Base-by-base conservation (phyloP, 768 basidiomycete genomes). In the Infundibulicybe gibba region DNA sequence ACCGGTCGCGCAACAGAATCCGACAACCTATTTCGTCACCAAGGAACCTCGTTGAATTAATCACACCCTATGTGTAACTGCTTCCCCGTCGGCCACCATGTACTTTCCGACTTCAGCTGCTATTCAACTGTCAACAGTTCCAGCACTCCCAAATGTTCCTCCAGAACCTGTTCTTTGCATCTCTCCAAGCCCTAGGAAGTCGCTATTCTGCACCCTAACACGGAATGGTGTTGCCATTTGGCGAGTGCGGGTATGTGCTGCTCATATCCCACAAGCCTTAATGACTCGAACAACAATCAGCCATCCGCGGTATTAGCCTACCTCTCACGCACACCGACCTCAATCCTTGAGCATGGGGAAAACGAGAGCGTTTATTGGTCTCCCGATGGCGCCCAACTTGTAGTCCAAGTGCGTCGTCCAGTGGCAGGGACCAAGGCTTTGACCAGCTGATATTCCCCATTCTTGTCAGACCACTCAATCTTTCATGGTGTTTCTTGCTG, bases 101-200 rank as follows among this genome's bases (percentile, higher is more conserved):
- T 93, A 91, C 68, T 92, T 92, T 65, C 90, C 88, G 48, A 91
- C 87, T 19, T 81, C 85, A 32, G 81, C 87, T 37, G 87, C 90
- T 21, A 72, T 79, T 57, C 87, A 82, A 59, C 74, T 92, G 35
- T 83, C 83, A 14, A 80, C 81, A 14, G 74, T 75, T 16, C 87
- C 89, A 32, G 73, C 80, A n/a, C 68, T 89, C 31, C 82, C 86
- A 21, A 79, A 85, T 51, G 64, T 77, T 40, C 71, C 77, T 12
- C 65, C 74, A 43, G 84, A 88, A 57, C 67, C 70, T 21, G 71
- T 86, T 40, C 63, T 92, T 38, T 69, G 68, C 13, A 60, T 90
- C 45, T 67, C 71, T 19, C 71, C 86, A 5, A 90, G 83, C 57
- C 83, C 85, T 16, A 76, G 83, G 53, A 91, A 79, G 65, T 81